Conservation (phyloP, 345 rosid species). For the Citrus inodora region DNA sequence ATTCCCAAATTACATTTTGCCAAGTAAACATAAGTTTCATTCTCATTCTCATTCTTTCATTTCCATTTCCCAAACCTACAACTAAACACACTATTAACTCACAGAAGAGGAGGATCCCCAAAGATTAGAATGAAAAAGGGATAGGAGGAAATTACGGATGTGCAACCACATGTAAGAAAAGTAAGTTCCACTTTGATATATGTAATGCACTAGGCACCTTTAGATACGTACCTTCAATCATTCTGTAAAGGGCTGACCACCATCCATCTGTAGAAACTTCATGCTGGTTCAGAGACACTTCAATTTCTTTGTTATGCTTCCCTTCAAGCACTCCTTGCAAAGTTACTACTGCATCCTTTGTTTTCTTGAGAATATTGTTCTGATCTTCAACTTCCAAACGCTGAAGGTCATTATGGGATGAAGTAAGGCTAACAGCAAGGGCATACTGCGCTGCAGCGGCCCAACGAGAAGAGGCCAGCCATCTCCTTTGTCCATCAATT, state of each 20-base stretch:
- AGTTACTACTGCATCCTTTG: constrained; percentile 72
- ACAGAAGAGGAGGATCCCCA: background rate
- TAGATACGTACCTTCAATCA: constrained; percentile 67
- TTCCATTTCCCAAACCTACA: no score
- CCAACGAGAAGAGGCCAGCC: constrained; percentile 84
- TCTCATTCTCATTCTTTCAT: no score
- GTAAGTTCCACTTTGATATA: background rate
- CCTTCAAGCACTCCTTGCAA: constrained; percentile 78
- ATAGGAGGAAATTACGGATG: background rate
- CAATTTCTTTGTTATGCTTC: constrained; percentile 65
- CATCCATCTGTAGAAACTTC: constrained; percentile 68
- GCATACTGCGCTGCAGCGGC: constrained; percentile 80
- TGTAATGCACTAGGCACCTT: background rate
- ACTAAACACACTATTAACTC: background rate
- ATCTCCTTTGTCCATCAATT: constrained; percentile 65
- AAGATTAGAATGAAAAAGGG: background rate
- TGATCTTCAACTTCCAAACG: constrained; percentile 49
- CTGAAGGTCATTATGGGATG: constrained; percentile 67
- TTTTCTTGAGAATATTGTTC: constrained; percentile 56
- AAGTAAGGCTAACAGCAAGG: constrained; percentile 65
- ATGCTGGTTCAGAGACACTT: constrained; percentile 39
- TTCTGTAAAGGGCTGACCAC: constrained; percentile 87
- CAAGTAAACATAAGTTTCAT: no score
- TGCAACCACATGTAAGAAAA: background rate
- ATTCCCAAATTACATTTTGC: no score